Evolutionary conservation across 768 basidiomycete species (phyloP).

Genomic region (Coprinopsis sp.): DNA sequence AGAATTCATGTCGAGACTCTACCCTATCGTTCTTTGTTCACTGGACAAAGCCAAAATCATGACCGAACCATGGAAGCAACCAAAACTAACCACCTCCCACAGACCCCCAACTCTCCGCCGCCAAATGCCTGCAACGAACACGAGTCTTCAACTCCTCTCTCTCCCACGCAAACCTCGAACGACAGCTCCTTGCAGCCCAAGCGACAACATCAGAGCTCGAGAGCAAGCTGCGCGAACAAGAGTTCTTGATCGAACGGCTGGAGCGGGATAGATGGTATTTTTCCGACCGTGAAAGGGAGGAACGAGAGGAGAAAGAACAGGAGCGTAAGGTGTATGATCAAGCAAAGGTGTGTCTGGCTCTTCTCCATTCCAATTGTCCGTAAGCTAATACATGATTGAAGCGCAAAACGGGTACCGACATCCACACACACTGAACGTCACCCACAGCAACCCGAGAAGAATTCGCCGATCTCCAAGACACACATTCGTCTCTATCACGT

Average conservation of each 20-base stretch:
- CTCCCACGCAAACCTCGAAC: constrained; percentile 60
- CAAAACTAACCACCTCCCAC: neutral
- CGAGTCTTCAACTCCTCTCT: constrained; percentile 60
- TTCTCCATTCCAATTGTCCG: no score
- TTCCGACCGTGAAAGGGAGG: constrained; percentile 62
- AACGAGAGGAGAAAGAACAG: constrained; percentile 61
- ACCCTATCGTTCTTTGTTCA: no score
- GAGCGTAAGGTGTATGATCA: constrained; percentile 46
- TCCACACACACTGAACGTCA: no score
- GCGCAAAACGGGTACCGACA: no score
- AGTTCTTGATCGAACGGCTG: constrained; percentile 55
- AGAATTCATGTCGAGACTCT: no score
- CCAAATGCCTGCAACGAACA: constrained; percentile 64
- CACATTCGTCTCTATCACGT: no score
- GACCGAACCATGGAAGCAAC: neutral
- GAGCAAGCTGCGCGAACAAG: constrained; percentile 62
- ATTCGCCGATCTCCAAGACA: no score
- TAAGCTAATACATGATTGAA: no score
- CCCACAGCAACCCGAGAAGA: no score
- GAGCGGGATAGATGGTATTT: constrained; percentile 69
- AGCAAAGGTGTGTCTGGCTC: constrained; percentile 57
- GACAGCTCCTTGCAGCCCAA: constrained; percentile 61
- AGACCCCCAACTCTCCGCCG: constrained; percentile 61
- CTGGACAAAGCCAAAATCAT: no score
- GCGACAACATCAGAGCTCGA: constrained; percentile 62